Base-by-base conservation (phyloP, 176 grass and related monocot species). In the Carex scoparia region DNA sequence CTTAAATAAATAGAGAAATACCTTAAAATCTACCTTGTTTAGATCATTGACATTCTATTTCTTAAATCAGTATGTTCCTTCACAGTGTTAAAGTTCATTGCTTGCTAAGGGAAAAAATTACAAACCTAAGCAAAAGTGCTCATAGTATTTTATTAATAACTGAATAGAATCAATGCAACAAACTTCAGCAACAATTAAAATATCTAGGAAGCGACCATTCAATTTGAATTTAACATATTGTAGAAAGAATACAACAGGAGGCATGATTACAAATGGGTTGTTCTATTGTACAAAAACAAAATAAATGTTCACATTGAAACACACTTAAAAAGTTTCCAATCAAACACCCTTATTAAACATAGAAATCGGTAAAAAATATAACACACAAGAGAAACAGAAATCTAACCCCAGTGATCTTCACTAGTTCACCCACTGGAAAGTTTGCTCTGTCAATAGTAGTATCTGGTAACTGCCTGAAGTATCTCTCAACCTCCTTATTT, bases 401-500 rank as follows among this genome's bases (percentile, higher is more conserved):
- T 84, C 84, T 90, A 81, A 98, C 95, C 91, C 93, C 95, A 40
- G 86, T 94, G 84, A 98, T 98, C 87, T 98, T 98, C 77, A 95
- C 92, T 65, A 95, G 40, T 65, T 94, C 91, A 59, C 93, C 95
- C 70, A 95, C 69, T 60, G 88, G 93, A 82, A 95, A 81, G 80
- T 95, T 89, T 7, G 66, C 84, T 31, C 81, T 85, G 74, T 94
- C 89, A 57, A 95, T 81, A 53, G 79, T 51, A 54, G 93, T 95
- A 81, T 95, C 87, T 0, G 89, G 87, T 66, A 88, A 89, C 71
- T 55, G 61, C 44, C 88, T 72, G 79, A 93, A 88, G 89, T 92
- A 98, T 73, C 91, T 54, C 87, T 98, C 93, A 42, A 86, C 86
- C 86, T 98, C 93, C 40, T 44, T 51, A 7, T 14, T 69, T 63